Conservation (phyloP, 768 basidiomycete species). For the Dacryopinax primogenitus region DNA sequence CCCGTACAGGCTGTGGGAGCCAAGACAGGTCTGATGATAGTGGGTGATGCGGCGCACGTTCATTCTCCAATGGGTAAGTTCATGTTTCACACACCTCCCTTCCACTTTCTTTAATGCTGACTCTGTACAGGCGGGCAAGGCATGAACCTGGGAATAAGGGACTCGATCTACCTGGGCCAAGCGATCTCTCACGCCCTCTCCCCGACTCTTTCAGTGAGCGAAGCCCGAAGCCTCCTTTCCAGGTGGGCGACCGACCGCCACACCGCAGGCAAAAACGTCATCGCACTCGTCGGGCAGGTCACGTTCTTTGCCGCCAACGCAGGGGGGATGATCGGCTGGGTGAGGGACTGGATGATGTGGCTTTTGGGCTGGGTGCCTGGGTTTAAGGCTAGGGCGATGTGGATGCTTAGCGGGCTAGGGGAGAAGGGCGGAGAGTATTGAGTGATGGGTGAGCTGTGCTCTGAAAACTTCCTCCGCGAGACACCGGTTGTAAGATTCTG, state of each 20-base stretch:
- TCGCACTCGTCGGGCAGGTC: background rate
- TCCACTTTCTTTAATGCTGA: background rate
- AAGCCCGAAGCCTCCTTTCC: background rate
- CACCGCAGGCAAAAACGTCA: background rate
- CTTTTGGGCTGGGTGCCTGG: background rate
- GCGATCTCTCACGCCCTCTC: constrained; percentile 21
- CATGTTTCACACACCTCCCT: too few relatives aligned
- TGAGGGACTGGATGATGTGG: background rate
- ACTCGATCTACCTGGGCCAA: constrained; percentile 38
- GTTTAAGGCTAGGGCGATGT: background rate
- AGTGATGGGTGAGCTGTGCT: too few relatives aligned
- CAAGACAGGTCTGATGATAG: constrained; percentile 19
- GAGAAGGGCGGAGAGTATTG: background rate
- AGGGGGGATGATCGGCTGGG: background rate
- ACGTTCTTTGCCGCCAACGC: background rate
- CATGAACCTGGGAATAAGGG: constrained; percentile 48
- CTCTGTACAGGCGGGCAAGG: constrained; percentile 37
- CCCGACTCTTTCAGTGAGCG: background rate
- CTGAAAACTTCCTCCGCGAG: too few relatives aligned
- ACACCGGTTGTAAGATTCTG: too few relatives aligned
- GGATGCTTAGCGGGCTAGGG: constrained; percentile 3
- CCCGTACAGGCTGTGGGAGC: background rate
- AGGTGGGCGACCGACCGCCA: background rate
- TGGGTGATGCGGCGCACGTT: constrained; percentile 41
- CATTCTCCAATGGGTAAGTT: constrained; percentile 34